These are phyloP conservation scores for Xylaria sp. DNA, from an alignment of 2,329 filamentous ascomycete species.

Conservation along the genomic window DNA sequence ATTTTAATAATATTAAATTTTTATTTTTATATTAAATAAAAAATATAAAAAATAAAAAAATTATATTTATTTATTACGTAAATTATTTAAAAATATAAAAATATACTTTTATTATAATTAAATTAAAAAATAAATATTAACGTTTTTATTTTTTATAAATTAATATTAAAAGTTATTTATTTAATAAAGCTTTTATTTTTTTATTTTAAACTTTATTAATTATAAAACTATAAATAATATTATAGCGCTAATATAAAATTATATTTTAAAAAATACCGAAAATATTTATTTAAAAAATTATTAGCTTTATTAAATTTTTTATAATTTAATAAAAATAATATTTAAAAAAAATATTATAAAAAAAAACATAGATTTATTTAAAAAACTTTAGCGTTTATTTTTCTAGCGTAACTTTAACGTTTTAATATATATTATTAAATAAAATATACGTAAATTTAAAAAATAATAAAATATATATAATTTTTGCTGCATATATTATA, in stretches of 20 bases:
- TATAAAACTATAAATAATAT: not conserved
- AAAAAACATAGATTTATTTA: not conserved
- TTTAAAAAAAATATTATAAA: not conserved
- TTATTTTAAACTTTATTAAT: not conserved
- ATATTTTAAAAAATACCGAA: not conserved
- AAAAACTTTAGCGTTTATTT: not conserved
- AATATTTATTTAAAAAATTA: not conserved
- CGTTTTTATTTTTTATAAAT: not conserved
- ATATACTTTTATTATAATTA: not conserved
- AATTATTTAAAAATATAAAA: not conserved
- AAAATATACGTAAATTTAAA: not conserved
- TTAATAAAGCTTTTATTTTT: not conserved
- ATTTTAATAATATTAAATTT: not conserved
- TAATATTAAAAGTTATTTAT: not conserved
- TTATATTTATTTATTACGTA: not conserved
- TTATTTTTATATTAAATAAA: not conserved
- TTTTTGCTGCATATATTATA: not conserved
- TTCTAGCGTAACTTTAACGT: not conserved
- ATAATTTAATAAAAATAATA: not conserved
- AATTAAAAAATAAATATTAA: not conserved
- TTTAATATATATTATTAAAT: not conserved
- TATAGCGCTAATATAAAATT: not conserved
- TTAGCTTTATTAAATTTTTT: not conserved
- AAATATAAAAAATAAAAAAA: not conserved
- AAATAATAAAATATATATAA: not conserved